Conservation (phyloP, 1,284 basidiomycete genomes). For the Apiotrichum veenhuisii region DNA sequence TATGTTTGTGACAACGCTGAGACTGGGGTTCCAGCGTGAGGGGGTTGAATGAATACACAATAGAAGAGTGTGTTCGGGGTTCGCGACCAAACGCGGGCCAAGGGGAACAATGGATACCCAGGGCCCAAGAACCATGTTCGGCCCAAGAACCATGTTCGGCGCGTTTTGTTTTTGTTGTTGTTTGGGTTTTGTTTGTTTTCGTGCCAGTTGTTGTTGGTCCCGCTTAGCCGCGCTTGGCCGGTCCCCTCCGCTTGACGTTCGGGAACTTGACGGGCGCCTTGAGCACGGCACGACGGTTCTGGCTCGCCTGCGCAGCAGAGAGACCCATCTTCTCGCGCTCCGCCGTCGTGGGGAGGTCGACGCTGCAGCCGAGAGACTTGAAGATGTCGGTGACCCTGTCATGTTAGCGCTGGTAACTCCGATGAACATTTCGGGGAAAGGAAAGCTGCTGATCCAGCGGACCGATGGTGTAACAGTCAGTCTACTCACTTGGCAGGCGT, state of each 20-base stretch:
- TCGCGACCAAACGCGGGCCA: too few species aligned
- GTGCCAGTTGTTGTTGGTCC: neutral
- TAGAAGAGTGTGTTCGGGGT: too few species aligned
- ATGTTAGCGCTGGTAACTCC: too few species aligned
- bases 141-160: too few species aligned
- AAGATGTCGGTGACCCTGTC: constrained; percentile 48
- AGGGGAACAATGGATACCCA: neutral
- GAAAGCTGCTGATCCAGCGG: too few species aligned
- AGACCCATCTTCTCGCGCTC: constrained; percentile 65
- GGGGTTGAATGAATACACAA: too few species aligned
- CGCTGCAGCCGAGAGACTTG: constrained; percentile 61
- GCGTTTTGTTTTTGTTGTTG: too few species aligned
- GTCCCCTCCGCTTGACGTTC: constrained; percentile 52
- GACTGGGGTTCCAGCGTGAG: too few species aligned
- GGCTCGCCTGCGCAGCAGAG: constrained; percentile 57
- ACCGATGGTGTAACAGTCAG: too few species aligned
- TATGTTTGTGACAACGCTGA: neutral
- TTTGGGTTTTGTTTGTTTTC: too few species aligned
- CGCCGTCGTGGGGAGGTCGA: constrained; percentile 58
- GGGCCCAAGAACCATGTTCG: neutral
- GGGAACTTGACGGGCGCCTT: constrained; percentile 74
- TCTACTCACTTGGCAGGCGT: constrained; percentile 58
- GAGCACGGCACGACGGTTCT: constrained; percentile 65
- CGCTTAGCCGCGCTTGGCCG: constrained; percentile 33
- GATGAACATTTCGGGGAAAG: neutral